A percentile compares a stretch with the other conserved stretches of the same genome.
These are phyloP conservation scores for Arabis alpina DNA, from an alignment of 345 rosid genomes.

Conservation along the genomic window DNA sequence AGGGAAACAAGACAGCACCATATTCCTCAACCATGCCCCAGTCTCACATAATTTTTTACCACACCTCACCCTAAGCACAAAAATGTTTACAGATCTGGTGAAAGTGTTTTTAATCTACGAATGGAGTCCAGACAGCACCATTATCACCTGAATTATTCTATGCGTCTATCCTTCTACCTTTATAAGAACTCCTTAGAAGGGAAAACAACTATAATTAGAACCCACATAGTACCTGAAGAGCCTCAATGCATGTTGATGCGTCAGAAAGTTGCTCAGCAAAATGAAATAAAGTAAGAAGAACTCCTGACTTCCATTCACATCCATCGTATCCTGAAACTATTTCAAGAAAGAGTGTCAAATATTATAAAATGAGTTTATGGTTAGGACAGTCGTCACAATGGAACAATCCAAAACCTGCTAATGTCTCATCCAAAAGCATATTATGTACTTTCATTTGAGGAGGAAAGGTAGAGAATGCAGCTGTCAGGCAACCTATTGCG, in stretches of 20 bases:
- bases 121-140: constrained; percentile 15
- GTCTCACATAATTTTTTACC: background rate
- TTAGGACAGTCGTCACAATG: constrained; percentile 23
- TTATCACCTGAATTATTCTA: constrained; percentile 9
- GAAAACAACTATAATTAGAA: background rate
- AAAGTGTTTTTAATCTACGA: background rate
- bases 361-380: constrained; percentile 15
- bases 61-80: constrained; percentile 23
- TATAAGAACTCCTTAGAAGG: constrained; percentile 17
- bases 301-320: constrained; percentile 57
- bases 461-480: constrained; percentile 80
- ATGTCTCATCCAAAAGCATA: constrained; percentile 68
- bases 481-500: constrained; percentile 73
- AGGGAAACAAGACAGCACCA: constrained; percentile 9
- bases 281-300: constrained; percentile 59
- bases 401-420: constrained; percentile 53
- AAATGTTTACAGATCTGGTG: constrained; percentile 11
- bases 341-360: constrained; percentile 41
- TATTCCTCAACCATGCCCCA: constrained; percentile 15
- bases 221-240: constrained; percentile 71
- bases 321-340: constrained; percentile 58
- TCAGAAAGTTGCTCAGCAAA: constrained; percentile 57
- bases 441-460: constrained; percentile 57
- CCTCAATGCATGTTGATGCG: constrained; percentile 73
- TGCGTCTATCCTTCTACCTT: constrained; percentile 23